Evolutionary conservation across 2,329 filamentous ascomycete species (phyloP).

Genomic region (Ambrosiella xylebori): DNA sequence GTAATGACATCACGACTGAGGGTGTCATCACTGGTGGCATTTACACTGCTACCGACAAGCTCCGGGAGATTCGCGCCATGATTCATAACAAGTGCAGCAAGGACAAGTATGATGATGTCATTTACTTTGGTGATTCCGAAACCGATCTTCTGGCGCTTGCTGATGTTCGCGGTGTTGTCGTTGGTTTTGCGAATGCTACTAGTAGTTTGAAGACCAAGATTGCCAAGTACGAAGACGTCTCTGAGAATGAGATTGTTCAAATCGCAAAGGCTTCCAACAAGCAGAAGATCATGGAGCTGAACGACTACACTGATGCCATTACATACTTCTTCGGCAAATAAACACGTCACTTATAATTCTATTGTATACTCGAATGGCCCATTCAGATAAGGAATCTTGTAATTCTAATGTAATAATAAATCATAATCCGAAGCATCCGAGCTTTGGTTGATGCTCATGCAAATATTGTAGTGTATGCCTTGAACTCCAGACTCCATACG

Average conservation of each 20-base stretch:
- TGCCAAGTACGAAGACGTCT: background rate
- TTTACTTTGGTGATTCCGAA: slow-evolving; percentile 42
- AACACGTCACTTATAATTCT: background rate
- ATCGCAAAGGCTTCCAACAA: background rate
- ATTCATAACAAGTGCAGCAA: slow-evolving; percentile 14
- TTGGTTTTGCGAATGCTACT: slow-evolving; percentile 23
- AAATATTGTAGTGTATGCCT: background rate
- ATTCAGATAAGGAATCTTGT: background rate
- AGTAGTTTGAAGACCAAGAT: slow-evolving; percentile 10
- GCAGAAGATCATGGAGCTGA: background rate
- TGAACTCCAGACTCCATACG: slow-evolving; percentile 4
- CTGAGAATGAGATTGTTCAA: background rate
- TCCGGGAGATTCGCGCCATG: slow-evolving; percentile 23
- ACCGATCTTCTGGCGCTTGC: slow-evolving; percentile 39
- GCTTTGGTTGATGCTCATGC: background rate
- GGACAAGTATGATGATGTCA: slow-evolving; percentile 14
- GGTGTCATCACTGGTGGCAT: slow-evolving; percentile 27
- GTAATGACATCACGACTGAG: slow-evolving; percentile 26
- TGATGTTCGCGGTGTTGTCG: slow-evolving; percentile 27
- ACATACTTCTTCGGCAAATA: slow-evolving; percentile 1
- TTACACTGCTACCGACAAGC: slow-evolving; percentile 29
- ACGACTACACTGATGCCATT: slow-evolving; percentile 1
- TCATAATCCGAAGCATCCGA: too few relatives aligned
- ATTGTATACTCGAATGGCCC: too few relatives aligned
- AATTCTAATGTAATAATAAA: slow-evolving; percentile 1